These are phyloP conservation scores for Tetrapyrgos nigripes DNA, from an alignment of 1,284 basidiomycete genomes.

Conservation along the genomic window DNA sequence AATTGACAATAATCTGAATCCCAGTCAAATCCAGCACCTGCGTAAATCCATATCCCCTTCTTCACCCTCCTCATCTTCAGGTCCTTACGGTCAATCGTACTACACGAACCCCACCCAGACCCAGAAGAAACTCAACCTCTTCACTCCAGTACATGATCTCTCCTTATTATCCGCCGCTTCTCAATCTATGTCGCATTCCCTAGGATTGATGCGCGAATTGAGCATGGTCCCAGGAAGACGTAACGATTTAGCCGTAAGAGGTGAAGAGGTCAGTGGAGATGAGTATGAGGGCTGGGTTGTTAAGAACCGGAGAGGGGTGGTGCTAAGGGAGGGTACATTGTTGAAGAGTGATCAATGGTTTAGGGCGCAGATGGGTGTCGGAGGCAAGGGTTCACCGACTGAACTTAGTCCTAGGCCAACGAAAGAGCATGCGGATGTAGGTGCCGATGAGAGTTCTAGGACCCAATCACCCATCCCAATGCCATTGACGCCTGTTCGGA, in stretches of 20 bases:
- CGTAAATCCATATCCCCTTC: slow-evolving; percentile 58
- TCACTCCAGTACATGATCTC: slow-evolving; percentile 89
- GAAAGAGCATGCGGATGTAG: too few relatives aligned
- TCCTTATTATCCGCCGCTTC: slow-evolving; percentile 69
- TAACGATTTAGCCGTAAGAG: slow-evolving; percentile 81
- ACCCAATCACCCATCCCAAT: too few relatives aligned
- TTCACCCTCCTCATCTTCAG: slow-evolving; percentile 39
- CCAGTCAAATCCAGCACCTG: slow-evolving; percentile 87
- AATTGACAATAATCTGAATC: too few relatives aligned
- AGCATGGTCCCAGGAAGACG: slow-evolving; percentile 67
- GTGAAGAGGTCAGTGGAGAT: slow-evolving; percentile 88
- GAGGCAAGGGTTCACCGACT: too few relatives aligned
- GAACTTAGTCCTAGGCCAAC: too few relatives aligned
- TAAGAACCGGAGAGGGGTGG: slow-evolving; percentile 93
- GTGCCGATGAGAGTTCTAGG: too few relatives aligned
- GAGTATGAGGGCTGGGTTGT: slow-evolving; percentile 95
- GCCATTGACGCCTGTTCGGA: too few relatives aligned
- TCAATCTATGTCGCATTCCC: too few relatives aligned
- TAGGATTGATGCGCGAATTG: slow-evolving; percentile 51
- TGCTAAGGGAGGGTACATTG: slow-evolving; percentile 86
- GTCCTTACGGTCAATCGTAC: slow-evolving; percentile 49
- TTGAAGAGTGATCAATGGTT: slow-evolving; percentile 94
- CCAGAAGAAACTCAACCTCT: slow-evolving; percentile 67
- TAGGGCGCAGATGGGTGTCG: too few relatives aligned
- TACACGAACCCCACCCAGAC: slow-evolving; percentile 28